phyloP scores from a whole-genome alignment of 495 filamentous ascomycete genomes.

The Coniosporium apollinis region DNA sequence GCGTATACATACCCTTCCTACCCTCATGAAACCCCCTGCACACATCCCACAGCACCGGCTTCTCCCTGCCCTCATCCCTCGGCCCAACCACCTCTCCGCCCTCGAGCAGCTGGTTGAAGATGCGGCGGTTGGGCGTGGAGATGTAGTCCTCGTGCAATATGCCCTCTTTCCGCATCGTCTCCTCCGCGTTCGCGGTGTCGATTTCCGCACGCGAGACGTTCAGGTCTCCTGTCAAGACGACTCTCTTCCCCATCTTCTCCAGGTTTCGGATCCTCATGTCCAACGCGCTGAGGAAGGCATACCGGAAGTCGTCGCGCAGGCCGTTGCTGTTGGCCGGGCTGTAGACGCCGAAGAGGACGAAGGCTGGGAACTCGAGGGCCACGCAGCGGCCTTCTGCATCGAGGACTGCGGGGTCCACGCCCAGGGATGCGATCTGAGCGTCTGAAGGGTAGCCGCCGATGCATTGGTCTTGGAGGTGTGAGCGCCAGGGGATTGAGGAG shows the following conservation, averaged over 20 bases:
- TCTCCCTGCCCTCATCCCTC: constrained; percentile 54
- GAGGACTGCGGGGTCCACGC: constrained; percentile 50
- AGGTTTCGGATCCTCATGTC: constrained; percentile 76
- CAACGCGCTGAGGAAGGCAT: constrained; percentile 61
- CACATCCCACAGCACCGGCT: constrained; percentile 68
- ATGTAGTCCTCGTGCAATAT: constrained; percentile 52
- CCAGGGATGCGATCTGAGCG: constrained; percentile 37
- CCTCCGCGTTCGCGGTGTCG: constrained; percentile 54
- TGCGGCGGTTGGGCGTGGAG: constrained; percentile 52
- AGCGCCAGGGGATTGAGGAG: constrained; percentile 54
- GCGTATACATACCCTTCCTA: constrained; percentile 85
- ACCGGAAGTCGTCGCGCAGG: constrained; percentile 65
- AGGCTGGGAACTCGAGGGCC: constrained; percentile 88
- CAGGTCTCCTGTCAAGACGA: constrained; percentile 75
- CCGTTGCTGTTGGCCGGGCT: constrained; percentile 78
- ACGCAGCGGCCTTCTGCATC: constrained; percentile 89
- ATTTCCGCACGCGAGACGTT: constrained; percentile 67
- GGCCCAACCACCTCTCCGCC: constrained; percentile 53
- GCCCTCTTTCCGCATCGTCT: constrained; percentile 52
- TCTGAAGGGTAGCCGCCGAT: constrained; percentile 81
- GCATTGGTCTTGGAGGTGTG: constrained; percentile 57
- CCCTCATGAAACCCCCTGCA: constrained; percentile 67
- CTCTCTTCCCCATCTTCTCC: constrained; percentile 57
- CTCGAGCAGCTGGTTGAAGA: constrained; percentile 72
- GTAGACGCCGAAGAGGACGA: constrained; percentile 83